Evolutionary conservation across 768 basidiomycete genomes (phyloP).

Genomic region (Tulasnella sp.): DNA sequence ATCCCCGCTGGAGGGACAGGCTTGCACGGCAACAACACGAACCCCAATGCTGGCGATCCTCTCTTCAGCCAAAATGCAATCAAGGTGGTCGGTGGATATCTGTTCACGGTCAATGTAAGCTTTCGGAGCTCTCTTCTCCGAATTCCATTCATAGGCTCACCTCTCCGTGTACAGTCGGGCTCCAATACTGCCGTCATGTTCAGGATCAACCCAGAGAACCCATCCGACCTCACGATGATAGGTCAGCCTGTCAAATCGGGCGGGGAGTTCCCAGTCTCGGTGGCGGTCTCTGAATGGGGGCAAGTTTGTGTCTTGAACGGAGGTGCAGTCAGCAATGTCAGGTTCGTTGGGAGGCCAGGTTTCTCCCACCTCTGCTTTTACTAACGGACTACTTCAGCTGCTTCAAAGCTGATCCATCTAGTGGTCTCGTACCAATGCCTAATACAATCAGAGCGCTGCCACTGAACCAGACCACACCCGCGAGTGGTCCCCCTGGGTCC

Average conservation of each 20-base stretch:
- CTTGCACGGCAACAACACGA: slow-evolving; percentile 43
- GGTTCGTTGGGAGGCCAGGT: not conserved
- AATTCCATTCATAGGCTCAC: not conserved
- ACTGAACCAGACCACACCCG: slow-evolving; percentile 5
- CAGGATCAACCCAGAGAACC: slow-evolving; percentile 51
- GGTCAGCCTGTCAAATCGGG: slow-evolving; percentile 52
- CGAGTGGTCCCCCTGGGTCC: not conserved
- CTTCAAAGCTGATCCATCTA: not conserved
- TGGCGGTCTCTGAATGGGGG: slow-evolving; percentile 6
- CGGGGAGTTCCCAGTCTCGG: slow-evolving; percentile 40
- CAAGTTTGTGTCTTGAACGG: slow-evolving; percentile 25
- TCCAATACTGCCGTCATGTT: slow-evolving; percentile 52
- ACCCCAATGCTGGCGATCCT: slow-evolving; percentile 46
- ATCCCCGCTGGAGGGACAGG: slow-evolving; percentile 46
- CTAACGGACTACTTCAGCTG: not conserved
- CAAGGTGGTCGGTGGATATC: slow-evolving; percentile 47
- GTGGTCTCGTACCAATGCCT: not conserved
- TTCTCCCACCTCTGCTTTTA: not conserved
- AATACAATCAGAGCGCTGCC: not conserved
- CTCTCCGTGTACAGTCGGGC: slow-evolving; percentile 46
- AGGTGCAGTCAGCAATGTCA: slow-evolving; percentile 12
- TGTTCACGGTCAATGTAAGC: slow-evolving; percentile 48
- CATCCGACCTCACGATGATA: slow-evolving; percentile 49
- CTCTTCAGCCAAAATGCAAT: slow-evolving; percentile 52
- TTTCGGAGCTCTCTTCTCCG: not conserved